Evolutionary conservation across 495 filamentous ascomycete species (phyloP).

Genomic region (Bombardia bombarda): DNA sequence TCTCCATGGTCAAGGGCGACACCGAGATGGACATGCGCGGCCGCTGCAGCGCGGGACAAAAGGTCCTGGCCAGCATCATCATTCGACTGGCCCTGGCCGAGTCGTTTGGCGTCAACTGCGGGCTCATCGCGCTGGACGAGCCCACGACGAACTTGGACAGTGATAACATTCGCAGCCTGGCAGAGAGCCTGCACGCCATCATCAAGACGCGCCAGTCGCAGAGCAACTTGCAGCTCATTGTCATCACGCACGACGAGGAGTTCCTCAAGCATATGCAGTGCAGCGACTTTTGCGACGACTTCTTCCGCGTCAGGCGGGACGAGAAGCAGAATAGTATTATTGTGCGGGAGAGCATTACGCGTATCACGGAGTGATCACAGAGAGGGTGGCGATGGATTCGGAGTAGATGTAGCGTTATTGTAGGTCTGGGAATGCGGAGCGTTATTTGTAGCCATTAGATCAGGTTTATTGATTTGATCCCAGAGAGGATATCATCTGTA

Average conservation of each 20-base stretch:
- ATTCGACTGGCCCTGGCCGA: conserved; percentile 95
- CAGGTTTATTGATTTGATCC: too few species aligned
- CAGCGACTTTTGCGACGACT: conserved; percentile 87
- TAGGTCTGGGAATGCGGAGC: too few species aligned
- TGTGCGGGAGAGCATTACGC: conserved; percentile 58
- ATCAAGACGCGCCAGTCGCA: conserved; percentile 78
- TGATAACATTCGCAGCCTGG: conserved; percentile 87
- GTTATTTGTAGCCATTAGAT: too few species aligned
- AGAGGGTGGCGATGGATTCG: too few species aligned
- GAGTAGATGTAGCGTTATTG: too few species aligned
- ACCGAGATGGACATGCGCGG: conserved; percentile 99
- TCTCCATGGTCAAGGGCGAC: conserved; percentile 96
- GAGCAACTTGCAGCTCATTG: conserved; percentile 93
- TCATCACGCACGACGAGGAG: conserved; percentile 98
- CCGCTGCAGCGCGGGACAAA: conserved; percentile 92
- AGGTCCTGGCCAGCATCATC: conserved; percentile 94
- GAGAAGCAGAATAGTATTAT: conserved; percentile 84
- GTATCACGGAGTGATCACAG: conserved; percentile 42
- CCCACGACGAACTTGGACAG: conserved; percentile 95
- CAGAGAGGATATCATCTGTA: too few species aligned
- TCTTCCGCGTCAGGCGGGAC: conserved; percentile 77
- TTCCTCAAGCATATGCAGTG: conserved; percentile 91
- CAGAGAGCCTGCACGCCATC: conserved; percentile 76
- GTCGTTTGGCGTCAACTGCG: conserved; percentile 94
- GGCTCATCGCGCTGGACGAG: conserved; percentile 94